Evolutionary conservation across 2,329 filamentous ascomycete genomes (phyloP), one percentile per base, ranked within the genome.

Genomic region (Fusarium sp.): DNA sequence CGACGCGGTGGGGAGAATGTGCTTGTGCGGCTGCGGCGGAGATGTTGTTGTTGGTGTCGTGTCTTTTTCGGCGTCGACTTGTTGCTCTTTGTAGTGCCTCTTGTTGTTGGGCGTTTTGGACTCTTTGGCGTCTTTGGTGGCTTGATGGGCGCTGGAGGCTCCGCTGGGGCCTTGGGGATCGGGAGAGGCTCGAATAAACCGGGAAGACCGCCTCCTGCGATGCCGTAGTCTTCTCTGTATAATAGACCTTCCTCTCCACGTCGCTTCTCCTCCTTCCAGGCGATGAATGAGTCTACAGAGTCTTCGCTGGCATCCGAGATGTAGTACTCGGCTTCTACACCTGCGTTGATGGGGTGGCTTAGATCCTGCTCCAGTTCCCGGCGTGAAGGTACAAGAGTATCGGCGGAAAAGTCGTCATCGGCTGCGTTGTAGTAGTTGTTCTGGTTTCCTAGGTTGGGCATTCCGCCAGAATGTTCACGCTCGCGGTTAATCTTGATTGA

Each of bases 261-360:
- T 0, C 62, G 62, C 27, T 59, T 62, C 6, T 69, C 68, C 9
- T 69, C 68, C 9, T 69, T 71, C 56, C 69, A 71, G 9, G 67
- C 76, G 4, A 80, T 50, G 7, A 80, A 80, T 0, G 79, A 79
- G 52, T 82, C 80, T 5, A 78, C 63, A 8, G 80, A 81, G 20
- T 80, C 77, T 20, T 81, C 78, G 1, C 78, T 80, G 16, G 76
- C 79, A 8, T 71, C 71, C 0, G 77, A 74, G 7, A 70, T 37
- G 22, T 78, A 75, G 3, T 75, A 65, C 11, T 74, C 70, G 0
- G 66, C 22, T 1, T 70, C 41, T 5, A 59, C 20, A 0, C 24
- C 41, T 16, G 64, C 14, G 1, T 24, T 24, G 1, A 68, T 65
- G 2, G 73, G 66, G 14, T 72, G 60, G 0, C 60, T 59, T 5